Evolutionary conservation across 176 grass and related monocot species (phyloP).

Genomic region (Carex cristatella): DNA sequence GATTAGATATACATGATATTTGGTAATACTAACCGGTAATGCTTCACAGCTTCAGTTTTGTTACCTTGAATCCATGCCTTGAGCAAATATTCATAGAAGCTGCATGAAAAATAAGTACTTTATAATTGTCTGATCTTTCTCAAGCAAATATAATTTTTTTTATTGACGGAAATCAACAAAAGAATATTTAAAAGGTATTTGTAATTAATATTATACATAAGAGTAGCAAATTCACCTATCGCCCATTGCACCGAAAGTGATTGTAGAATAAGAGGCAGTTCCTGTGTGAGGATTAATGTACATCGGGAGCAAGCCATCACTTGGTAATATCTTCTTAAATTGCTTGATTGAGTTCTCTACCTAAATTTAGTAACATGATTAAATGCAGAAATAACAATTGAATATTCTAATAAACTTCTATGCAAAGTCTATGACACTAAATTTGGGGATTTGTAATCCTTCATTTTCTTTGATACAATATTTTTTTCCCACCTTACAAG

Average conservation of each 20-base stretch:
- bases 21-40: constrained; percentile 68
- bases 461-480: background rate
- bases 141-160: background rate
- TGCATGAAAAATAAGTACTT: constrained; percentile 32
- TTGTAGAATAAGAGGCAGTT: constrained; percentile 77
- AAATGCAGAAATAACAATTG: background rate
- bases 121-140: background rate
- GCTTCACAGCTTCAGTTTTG: constrained; percentile 85
- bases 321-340: constrained; percentile 95
- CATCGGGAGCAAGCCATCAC: constrained; percentile 93
- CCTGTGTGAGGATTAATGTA: constrained; percentile 96
- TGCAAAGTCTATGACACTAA: background rate
- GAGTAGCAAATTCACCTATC: constrained; percentile 61
- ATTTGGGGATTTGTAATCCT: background rate
- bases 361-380: constrained; percentile 31
- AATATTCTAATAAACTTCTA: background rate
- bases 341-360: constrained; percentile 81
- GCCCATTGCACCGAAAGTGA: constrained; percentile 99
- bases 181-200: background rate
- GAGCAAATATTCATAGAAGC: constrained; percentile 99
- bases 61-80: constrained; percentile 99
- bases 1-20: background rate
- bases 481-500: background rate
- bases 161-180: constrained; percentile 2
- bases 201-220: constrained; percentile 9